Conservation (phyloP, 495 filamentous ascomycete genomes). For the Pyrenula aspistea region DNA sequence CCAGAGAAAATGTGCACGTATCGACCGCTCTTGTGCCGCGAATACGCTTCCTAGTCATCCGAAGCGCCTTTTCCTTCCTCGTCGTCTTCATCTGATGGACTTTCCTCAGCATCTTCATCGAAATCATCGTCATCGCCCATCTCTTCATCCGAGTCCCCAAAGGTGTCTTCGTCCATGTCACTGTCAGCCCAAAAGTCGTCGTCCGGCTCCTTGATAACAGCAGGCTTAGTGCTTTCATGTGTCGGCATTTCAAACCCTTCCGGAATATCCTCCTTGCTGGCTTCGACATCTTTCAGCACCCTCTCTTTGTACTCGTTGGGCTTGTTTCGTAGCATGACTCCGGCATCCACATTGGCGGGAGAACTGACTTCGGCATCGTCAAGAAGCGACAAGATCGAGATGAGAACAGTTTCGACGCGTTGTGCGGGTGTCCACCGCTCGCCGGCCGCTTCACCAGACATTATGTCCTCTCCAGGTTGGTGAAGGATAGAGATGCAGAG, state of each 20-base stretch:
- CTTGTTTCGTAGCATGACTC: slow-evolving; percentile 69
- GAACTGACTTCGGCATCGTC: slow-evolving; percentile 89
- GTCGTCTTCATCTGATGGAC: slow-evolving; percentile 3
- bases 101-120: slow-evolving; percentile 27
- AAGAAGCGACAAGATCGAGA: slow-evolving; percentile 84
- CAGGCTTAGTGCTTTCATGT: slow-evolving; percentile 47
- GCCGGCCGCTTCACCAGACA: slow-evolving; percentile 75
- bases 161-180: slow-evolving; percentile 63
- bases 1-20: no score
- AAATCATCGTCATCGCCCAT: slow-evolving; percentile 44
- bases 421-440: slow-evolving; percentile 93
- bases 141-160: slow-evolving; percentile 54
- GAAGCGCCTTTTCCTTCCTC: neutral
- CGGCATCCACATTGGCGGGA: slow-evolving; percentile 90
- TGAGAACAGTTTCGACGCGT: slow-evolving; percentile 84
- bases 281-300: slow-evolving; percentile 59
- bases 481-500: slow-evolving; percentile 97
- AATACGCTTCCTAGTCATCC: neutral
- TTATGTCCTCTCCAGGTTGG: slow-evolving; percentile 77
- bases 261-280: slow-evolving; percentile 69
- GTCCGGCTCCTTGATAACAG: slow-evolving; percentile 56
- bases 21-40: no score
- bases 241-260: slow-evolving; percentile 73
- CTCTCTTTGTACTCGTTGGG: slow-evolving; percentile 52
- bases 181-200: slow-evolving; percentile 75